Percentiles rank a stretch among this genome's conserved stretches.
phyloP scores from a whole-genome alignment of 2,329 filamentous ascomycete species.

The Rutstroemia sp. region DNA sequence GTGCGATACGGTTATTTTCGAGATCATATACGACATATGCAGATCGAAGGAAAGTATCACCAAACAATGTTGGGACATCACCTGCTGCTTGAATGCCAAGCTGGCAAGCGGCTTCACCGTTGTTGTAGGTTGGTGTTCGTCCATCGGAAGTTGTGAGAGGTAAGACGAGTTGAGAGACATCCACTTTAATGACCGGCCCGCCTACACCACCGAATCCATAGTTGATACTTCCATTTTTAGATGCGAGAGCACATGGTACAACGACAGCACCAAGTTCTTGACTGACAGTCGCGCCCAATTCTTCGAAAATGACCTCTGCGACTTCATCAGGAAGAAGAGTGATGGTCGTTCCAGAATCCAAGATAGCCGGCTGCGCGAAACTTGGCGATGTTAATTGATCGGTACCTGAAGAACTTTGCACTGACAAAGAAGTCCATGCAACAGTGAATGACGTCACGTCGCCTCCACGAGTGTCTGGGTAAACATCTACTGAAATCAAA shows the following conservation, averaged over 20 bases:
- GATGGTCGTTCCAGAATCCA: constrained; percentile 62
- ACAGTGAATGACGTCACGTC: constrained; percentile 27
- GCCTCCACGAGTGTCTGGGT: constrained; percentile 13
- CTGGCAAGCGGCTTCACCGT: constrained; percentile 38
- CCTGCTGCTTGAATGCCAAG: constrained; percentile 43
- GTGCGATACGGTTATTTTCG: constrained; percentile 41
- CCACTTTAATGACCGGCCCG: constrained; percentile 38
- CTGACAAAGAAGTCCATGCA: constrained; percentile 28
- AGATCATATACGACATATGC: constrained; percentile 50
- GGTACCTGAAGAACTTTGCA: constrained; percentile 33
- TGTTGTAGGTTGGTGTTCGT: constrained; percentile 24
- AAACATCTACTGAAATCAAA: constrained; percentile 28
- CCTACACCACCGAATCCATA: constrained; percentile 41
- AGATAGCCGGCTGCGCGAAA: constrained; percentile 42
- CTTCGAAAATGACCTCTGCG: constrained; percentile 37
- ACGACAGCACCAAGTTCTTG: constrained; percentile 37
- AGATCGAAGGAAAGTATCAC: constrained; percentile 47
- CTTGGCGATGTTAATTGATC: constrained; percentile 24
- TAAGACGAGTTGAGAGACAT: constrained; percentile 40
- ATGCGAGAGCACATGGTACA: constrained; percentile 39
- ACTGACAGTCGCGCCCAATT: constrained; percentile 41
- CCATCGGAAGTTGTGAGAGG: constrained; percentile 27
- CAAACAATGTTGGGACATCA: constrained; percentile 32
- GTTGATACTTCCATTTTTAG: constrained; percentile 36
- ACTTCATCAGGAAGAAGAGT: constrained; percentile 56